phyloP scores from a whole-genome alignment of 1,284 basidiomycete genomes.

The Gomphus bonarii region DNA sequence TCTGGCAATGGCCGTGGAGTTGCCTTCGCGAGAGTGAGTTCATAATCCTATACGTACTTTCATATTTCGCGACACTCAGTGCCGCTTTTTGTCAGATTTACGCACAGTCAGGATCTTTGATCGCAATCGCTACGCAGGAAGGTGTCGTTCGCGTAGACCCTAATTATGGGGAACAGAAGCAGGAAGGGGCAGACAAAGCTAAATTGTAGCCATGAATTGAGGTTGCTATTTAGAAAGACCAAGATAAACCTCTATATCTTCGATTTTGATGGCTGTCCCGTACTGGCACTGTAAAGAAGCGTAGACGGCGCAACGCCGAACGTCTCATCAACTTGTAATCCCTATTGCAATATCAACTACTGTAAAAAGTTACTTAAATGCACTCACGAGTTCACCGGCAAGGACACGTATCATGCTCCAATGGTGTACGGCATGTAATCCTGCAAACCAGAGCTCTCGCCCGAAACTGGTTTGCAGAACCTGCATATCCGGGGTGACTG shows the following conservation, averaged over 20 bases:
- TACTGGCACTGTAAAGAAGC: conserved; percentile 49
- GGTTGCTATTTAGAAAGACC: neutral
- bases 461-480: conserved; percentile 69
- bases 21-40: conserved; percentile 59
- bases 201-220: neutral
- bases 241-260: conserved; percentile 4
- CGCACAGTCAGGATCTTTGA: conserved; percentile 54
- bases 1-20: conserved; percentile 66
- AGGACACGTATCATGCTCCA: conserved; percentile 82
- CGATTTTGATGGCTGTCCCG: conserved; percentile 4
- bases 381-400: conserved; percentile 61
- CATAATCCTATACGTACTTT: conserved; percentile 7
- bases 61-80: neutral
- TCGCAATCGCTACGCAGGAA: conserved; percentile 78
- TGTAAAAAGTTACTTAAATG: neutral
- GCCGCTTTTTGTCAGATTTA: conserved; percentile 46
- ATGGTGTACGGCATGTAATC: conserved; percentile 74
- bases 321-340: conserved; percentile 52
- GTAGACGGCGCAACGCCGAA: conserved; percentile 80
- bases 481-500: conserved; percentile 69
- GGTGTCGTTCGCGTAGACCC: conserved; percentile 61
- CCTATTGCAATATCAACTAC: conserved; percentile 30
- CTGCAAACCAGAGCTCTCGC: conserved; percentile 84
- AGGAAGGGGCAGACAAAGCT: conserved; percentile 11
- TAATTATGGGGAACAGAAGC: conserved; percentile 20